Percentiles rank a stretch among this genome's conserved stretches.
Evolutionary conservation across 2,329 filamentous ascomycete genomes (phyloP).

Genomic region (Aspergillus cejpii): DNA sequence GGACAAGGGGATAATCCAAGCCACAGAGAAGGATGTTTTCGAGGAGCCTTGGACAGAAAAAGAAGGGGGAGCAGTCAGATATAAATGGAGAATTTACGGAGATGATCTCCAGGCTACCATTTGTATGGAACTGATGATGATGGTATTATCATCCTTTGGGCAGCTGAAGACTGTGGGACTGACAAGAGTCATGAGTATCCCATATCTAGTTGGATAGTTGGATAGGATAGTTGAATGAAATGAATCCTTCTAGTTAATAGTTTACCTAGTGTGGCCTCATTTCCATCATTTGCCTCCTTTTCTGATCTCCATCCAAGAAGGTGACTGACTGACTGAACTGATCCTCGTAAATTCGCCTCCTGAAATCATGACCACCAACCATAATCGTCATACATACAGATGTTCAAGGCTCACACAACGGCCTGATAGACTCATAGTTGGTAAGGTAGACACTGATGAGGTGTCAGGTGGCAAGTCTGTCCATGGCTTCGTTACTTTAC

Average conservation of each 20-base stretch:
- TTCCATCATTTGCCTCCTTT: neutral
- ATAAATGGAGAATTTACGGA: neutral
- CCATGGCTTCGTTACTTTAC: conserved; percentile 1
- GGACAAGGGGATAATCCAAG: neutral
- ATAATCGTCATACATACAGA: conserved; percentile 9
- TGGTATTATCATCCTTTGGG: neutral
- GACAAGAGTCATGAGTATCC: neutral
- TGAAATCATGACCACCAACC: conserved; percentile 16
- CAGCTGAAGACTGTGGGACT: neutral
- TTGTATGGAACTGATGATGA: neutral
- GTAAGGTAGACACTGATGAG: too few relatives aligned
- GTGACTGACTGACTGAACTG: neutral
- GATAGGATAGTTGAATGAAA: too few relatives aligned
- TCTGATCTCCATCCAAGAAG: neutral
- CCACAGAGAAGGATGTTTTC: neutral
- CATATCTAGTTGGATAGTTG: too few relatives aligned
- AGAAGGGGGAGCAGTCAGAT: neutral
- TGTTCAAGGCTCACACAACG: neutral
- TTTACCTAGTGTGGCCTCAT: neutral
- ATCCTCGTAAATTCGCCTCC: conserved; percentile 14
- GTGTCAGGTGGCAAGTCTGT: conserved; percentile 7
- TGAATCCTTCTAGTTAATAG: too few relatives aligned
- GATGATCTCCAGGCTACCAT: neutral
- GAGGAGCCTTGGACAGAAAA: too few relatives aligned
- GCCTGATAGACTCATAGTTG: too few relatives aligned